Evolutionary conservation across 306 rosid species (phyloP).

Genomic region (Pachyrhizus erosus): DNA sequence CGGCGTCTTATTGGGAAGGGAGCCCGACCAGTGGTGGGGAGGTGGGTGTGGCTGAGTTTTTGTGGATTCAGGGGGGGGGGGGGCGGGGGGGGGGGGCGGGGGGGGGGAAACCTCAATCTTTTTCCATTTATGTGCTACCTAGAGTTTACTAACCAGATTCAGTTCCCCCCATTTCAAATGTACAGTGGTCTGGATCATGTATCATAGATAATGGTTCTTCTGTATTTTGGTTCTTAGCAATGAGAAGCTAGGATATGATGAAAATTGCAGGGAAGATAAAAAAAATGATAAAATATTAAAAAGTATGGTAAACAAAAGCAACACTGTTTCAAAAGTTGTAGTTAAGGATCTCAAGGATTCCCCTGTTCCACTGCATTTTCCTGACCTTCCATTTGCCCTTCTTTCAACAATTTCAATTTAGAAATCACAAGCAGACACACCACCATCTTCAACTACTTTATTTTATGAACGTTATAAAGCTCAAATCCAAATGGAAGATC

Average conservation of each 20-base stretch:
- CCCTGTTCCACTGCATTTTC: conserved; percentile 3
- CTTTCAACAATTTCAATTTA: background rate
- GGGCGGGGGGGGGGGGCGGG: no score
- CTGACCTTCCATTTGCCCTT: background rate
- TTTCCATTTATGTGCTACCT: background rate
- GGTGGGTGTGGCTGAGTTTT: no score
- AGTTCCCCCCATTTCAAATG: background rate
- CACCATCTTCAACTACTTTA: background rate
- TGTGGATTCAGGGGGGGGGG: no score
- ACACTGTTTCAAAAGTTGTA: background rate
- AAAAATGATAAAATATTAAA: background rate
- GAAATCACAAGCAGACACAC: background rate
- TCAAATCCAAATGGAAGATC: background rate
- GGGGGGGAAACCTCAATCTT: background rate
- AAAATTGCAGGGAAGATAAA: background rate
- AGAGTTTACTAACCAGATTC: background rate
- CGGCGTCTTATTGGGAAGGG: no score
- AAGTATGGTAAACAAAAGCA: background rate
- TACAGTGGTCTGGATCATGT: background rate
- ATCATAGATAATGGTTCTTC: no score
- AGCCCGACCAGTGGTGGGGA: background rate
- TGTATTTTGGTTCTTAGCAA: no score
- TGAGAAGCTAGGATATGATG: background rate
- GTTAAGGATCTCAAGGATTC: conserved; percentile 2
- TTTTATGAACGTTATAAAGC: background rate